These are phyloP conservation scores for Penicillium bovifimosum DNA, from an alignment of 495 filamentous ascomycete genomes.

Conservation along the genomic window DNA sequence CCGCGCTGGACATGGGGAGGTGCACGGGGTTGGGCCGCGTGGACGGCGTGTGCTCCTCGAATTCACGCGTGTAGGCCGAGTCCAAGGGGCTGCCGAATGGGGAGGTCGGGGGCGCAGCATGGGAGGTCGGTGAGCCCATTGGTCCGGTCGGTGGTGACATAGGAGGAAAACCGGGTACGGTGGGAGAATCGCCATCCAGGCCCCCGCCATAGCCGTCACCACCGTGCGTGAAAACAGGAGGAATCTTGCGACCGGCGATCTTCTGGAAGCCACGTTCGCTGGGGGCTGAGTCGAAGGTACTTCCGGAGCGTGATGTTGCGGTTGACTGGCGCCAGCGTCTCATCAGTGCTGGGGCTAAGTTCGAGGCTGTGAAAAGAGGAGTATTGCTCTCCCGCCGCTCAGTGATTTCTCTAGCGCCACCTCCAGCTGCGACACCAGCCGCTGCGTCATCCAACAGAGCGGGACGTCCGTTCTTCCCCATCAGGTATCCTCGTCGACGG, in stretches of 20 bases:
- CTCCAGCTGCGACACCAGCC: conserved; percentile 2
- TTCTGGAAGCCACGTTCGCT: conserved; percentile 55
- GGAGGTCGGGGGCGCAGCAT: conserved; percentile 30
- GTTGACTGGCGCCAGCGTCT: conserved; percentile 38
- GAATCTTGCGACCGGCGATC: conserved; percentile 68
- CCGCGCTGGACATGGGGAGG: conserved; percentile 43
- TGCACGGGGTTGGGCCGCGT: conserved; percentile 46
- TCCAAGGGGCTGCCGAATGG: conserved; percentile 37
- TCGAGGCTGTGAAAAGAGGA: conserved; percentile 50
- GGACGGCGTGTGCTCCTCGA: conserved; percentile 28
- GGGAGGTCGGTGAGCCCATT: conserved; percentile 16
- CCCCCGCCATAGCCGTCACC: conserved; percentile 64
- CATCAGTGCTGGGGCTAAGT: conserved; percentile 43
- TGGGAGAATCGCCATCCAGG: conserved; percentile 20
- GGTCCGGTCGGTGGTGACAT: conserved; percentile 14
- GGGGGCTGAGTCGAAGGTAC: conserved; percentile 26
- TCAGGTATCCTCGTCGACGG: conserved; percentile 42
- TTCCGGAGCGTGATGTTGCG: conserved; percentile 41
- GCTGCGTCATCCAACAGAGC: conserved; percentile 26
- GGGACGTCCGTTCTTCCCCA: conserved; percentile 17
- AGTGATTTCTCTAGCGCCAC: conserved; percentile 36
- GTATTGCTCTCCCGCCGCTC: conserved; percentile 50
- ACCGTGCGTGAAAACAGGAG: conserved; percentile 61
- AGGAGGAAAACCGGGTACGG: conserved; percentile 16
- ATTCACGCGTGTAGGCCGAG: conserved; percentile 32